Conservation (phyloP, 306 rosid species). For the Casuarina cunninghamiana region DNA sequence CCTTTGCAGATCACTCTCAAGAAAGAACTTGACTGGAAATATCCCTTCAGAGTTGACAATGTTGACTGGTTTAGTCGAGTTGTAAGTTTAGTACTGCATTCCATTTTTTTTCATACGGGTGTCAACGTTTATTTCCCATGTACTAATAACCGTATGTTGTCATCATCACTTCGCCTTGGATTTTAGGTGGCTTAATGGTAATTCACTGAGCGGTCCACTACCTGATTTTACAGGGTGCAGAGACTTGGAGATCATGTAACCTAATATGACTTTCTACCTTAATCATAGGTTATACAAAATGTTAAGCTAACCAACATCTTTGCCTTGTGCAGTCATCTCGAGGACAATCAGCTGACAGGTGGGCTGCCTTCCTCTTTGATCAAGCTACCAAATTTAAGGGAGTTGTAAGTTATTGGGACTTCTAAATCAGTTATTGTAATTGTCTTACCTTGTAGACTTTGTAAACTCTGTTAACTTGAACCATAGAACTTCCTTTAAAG, state of each 20-base stretch:
- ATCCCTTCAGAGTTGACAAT: constrained; percentile 71
- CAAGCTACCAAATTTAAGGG: constrained; percentile 77
- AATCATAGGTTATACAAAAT: constrained; percentile 5
- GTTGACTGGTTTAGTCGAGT: constrained; percentile 72
- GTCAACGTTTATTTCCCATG: constrained; percentile 22
- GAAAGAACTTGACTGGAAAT: constrained; percentile 69
- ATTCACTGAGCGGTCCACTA: constrained; percentile 63
- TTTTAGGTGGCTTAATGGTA: constrained; percentile 63
- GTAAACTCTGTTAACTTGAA: constrained; percentile 3
- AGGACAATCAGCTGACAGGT: constrained; percentile 80
- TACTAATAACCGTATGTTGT: neutral
- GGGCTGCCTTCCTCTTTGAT: constrained; percentile 63
- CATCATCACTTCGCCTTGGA: constrained; percentile 17
- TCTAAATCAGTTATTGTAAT: constrained; percentile 16
- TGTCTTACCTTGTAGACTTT: constrained; percentile 4
- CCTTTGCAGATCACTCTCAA: constrained; percentile 68
- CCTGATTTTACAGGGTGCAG: constrained; percentile 81
- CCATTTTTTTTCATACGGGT: constrained; percentile 23
- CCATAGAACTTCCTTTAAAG: neutral
- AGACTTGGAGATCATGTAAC: constrained; percentile 82
- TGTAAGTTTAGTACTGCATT: constrained; percentile 58
- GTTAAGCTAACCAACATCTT: constrained; percentile 39
- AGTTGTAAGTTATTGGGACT: constrained; percentile 62
- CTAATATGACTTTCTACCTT: constrained; percentile 21
- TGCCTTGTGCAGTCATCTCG: constrained; percentile 74